Percentiles rank a stretch among this genome's conserved stretches.
These are phyloP conservation scores for Sclerotinia minor DNA, from an alignment of 2,329 filamentous ascomycete species.

Conservation along the genomic window DNA sequence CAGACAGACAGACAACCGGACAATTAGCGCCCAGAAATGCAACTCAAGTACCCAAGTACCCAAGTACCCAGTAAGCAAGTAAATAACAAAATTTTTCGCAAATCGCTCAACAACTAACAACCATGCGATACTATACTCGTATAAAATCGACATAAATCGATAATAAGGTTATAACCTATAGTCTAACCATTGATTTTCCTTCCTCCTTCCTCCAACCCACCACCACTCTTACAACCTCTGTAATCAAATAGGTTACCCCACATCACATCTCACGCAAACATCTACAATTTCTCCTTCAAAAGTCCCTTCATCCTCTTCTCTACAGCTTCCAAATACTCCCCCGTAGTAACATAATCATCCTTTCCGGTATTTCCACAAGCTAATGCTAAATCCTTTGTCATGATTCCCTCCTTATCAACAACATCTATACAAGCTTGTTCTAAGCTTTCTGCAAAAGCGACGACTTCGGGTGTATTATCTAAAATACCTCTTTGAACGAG, in stretches of 20 bases:
- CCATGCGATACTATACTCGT: neutral
- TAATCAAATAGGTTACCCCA: too few species aligned
- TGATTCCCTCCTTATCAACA: slow-evolving; percentile 89
- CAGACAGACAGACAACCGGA: too few species aligned
- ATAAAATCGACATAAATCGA: neutral
- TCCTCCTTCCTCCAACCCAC: too few species aligned
- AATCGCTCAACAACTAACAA: neutral
- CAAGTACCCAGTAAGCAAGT: too few species aligned
- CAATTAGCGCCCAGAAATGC: too few species aligned
- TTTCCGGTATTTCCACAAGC: slow-evolving; percentile 85
- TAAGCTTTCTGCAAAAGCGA: slow-evolving; percentile 86
- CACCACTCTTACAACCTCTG: neutral
- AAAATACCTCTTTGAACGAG: slow-evolving; percentile 90
- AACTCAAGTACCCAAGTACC: too few species aligned
- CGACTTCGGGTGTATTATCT: slow-evolving; percentile 87
- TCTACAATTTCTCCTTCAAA: slow-evolving; percentile 73
- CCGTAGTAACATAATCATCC: slow-evolving; percentile 85
- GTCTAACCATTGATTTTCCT: neutral
- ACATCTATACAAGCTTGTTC: slow-evolving; percentile 94
- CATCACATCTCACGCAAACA: too few species aligned
- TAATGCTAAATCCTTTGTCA: slow-evolving; percentile 99
- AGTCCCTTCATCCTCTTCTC: slow-evolving; percentile 83
- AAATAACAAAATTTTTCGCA: too few species aligned
- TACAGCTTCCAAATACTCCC: slow-evolving; percentile 88
- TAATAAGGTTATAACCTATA: too few species aligned